A percentile compares a stretch with the other conserved stretches of the same genome.
Evolutionary conservation across 441 rosid species (phyloP).

Genomic region (Populus hybrid): DNA sequence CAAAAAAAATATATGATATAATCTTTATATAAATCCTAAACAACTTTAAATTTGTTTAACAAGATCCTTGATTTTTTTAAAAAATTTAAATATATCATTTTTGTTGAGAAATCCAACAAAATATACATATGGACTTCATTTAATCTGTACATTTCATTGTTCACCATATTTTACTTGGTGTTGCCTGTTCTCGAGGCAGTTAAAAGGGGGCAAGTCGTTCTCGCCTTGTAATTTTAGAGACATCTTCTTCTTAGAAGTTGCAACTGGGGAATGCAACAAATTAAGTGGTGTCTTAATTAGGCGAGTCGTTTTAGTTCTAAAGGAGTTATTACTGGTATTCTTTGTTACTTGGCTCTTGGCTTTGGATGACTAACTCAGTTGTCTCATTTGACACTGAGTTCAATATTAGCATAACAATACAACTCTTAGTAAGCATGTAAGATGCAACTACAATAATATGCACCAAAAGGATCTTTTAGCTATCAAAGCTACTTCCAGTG

Average conservation of each 20-base stretch:
- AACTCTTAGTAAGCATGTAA: not conserved
- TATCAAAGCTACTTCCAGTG: not conserved
- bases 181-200: conserved; percentile 28
- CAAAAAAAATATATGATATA: no score
- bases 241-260: conserved; percentile 19
- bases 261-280: conserved; percentile 15
- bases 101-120: not conserved
- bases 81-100: no score
- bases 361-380: conserved; percentile 7
- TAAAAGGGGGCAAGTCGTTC: conserved; percentile 38
- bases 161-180: conserved; percentile 22
- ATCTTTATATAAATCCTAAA: no score
- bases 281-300: conserved; percentile 17
- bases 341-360: conserved; percentile 32
- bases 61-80: no score
- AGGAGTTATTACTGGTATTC: conserved; percentile 34
- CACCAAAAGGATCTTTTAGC: not conserved
- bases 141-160: conserved; percentile 25
- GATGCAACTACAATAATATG: not conserved
- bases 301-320: conserved; percentile 25
- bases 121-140: conserved; percentile 44
- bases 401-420: not conserved
- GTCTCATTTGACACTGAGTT: conserved; percentile 30
- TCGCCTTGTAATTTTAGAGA: conserved; percentile 21
- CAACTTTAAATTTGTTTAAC: no score